These are phyloP conservation scores for Backusella morwellensis DNA, from an alignment of 192 early-diverging fungal species.

Conservation along the genomic window DNA sequence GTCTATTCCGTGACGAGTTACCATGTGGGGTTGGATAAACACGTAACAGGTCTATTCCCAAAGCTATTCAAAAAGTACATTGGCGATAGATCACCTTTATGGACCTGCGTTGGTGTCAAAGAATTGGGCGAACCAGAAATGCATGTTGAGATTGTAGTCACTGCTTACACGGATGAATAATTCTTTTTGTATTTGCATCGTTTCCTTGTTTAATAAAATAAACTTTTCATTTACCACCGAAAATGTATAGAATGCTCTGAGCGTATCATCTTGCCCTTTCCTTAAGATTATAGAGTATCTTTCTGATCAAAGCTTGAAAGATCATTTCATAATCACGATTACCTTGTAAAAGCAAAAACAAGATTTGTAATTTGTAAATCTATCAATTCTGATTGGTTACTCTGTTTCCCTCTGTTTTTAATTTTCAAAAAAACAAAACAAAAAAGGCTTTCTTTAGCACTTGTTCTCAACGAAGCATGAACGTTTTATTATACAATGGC, in stretches of 20 bases:
- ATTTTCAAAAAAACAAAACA: not conserved
- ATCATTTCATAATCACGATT: too few relatives aligned
- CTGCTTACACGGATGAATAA: not conserved
- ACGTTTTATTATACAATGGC: slow-evolving; percentile 82
- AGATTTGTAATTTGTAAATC: too few relatives aligned
- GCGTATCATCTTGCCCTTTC: too few relatives aligned
- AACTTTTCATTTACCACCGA: too few relatives aligned
- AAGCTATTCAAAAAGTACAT: slow-evolving; percentile 6
- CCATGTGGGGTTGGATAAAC: not conserved
- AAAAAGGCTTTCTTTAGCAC: not conserved
- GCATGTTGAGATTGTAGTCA: slow-evolving; percentile 4
- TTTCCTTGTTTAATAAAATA: not conserved
- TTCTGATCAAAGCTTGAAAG: too few relatives aligned
- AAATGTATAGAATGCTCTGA: too few relatives aligned
- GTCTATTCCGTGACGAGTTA: not conserved
- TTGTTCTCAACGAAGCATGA: slow-evolving; percentile 48
- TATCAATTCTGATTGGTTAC: too few relatives aligned
- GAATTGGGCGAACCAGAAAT: slow-evolving; percentile 6
- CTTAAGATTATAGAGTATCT: too few relatives aligned
- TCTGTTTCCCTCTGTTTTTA: not conserved
- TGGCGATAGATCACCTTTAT: not conserved
- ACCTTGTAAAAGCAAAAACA: too few relatives aligned
- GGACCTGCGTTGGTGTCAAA: not conserved
- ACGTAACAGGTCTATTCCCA: not conserved
- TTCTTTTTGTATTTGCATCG: not conserved